Evolutionary conservation across 2,329 filamentous ascomycete genomes (phyloP), one percentile per base, ranked within the genome.

Genomic region (Ascocoryne sarcoides): DNA sequence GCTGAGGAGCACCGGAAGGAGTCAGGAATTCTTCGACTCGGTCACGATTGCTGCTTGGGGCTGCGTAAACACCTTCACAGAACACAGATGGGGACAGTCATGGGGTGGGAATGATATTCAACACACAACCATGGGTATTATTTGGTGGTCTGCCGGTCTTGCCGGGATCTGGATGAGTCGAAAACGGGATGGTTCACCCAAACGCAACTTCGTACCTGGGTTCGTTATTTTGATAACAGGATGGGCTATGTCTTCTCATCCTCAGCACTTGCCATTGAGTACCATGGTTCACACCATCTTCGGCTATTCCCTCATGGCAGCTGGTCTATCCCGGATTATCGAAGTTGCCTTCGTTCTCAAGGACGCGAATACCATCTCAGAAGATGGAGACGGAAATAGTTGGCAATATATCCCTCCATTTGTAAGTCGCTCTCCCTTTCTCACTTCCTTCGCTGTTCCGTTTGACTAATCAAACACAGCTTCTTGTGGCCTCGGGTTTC

Each of bases 41-140:
- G 65, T 82, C 36, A 75, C 95, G 52, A 96, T 98, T 58, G 85
- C 89, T 1, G 80, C 83, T 1, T 98, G 92, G 92, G 92, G 90
- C 23, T 93, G 87, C 59, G 82, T 98, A 64, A 98, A 96, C 63
- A 96, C 92, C 7, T 96, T 98, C 54, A 98, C 92, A 14, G 92
- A 96, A 63, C 92, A 98, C 60, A 78, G 84, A 38, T 98, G 92
- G 92, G 92, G 92, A 40, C 71, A 71, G 1, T 73, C 76, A 0
- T 98, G 92, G 92, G 87, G 84, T 38, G 79, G 76, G 63, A 96
- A 95, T 58, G 92, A 98, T 62, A 78, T 95, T 66, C 90, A 98
- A 62, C 92, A 98, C 62, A 98, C 92, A 0, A 86, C 84, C n/a
- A 96, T 98, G 90, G 92, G 92, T n/a, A 78, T 98, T 47, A 79